Percentiles rank a stretch among this genome's conserved stretches.
Evolutionary conservation across 352 stramenopile species (phyloP).

Genomic region (Pythium phragmiticola): DNA sequence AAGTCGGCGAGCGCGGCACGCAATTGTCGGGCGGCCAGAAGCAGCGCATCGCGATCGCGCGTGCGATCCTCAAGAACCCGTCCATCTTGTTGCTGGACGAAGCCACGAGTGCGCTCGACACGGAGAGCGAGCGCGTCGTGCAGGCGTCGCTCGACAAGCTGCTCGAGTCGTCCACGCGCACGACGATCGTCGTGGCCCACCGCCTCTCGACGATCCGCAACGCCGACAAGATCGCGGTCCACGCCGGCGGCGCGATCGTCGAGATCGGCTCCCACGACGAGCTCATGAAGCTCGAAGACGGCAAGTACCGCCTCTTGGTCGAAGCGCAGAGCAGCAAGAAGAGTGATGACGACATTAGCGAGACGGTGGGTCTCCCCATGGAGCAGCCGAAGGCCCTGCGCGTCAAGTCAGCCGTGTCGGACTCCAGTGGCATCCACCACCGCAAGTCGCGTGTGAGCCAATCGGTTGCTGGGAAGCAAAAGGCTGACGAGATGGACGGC

Average conservation of each 20-base stretch:
- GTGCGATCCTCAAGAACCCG: slow-evolving; percentile 87
- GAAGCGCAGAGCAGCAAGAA: slow-evolving; percentile 19
- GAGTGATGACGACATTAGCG: neutral
- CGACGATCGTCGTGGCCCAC: slow-evolving; percentile 83
- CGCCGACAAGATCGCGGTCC: slow-evolving; percentile 80
- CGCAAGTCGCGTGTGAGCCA: slow-evolving; percentile 5
- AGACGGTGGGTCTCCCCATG: neutral
- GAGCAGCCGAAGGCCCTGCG: neutral
- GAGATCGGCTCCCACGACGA: slow-evolving; percentile 81
- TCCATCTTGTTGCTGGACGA: slow-evolving; percentile 85
- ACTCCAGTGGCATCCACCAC: neutral
- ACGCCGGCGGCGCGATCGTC: slow-evolving; percentile 69
- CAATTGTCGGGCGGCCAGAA: slow-evolving; percentile 91
- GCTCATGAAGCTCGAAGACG: slow-evolving; percentile 50
- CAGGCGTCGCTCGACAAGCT: slow-evolving; percentile 85
- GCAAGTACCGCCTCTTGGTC: slow-evolving; percentile 29
- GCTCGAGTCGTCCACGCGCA: slow-evolving; percentile 58
- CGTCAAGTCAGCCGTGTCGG: slow-evolving; percentile 9
- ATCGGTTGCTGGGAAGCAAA: neutral
- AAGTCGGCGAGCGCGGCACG: slow-evolving; percentile 84
- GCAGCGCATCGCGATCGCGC: slow-evolving; percentile 91
- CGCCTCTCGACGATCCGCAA: slow-evolving; percentile 74
- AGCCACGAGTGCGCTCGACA: slow-evolving; percentile 55
- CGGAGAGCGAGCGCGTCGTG: slow-evolving; percentile 78
- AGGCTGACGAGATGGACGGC: neutral